phyloP scores from a whole-genome alignment of 1,139 yeast species.

The Kodamaea ohmeri region DNA sequence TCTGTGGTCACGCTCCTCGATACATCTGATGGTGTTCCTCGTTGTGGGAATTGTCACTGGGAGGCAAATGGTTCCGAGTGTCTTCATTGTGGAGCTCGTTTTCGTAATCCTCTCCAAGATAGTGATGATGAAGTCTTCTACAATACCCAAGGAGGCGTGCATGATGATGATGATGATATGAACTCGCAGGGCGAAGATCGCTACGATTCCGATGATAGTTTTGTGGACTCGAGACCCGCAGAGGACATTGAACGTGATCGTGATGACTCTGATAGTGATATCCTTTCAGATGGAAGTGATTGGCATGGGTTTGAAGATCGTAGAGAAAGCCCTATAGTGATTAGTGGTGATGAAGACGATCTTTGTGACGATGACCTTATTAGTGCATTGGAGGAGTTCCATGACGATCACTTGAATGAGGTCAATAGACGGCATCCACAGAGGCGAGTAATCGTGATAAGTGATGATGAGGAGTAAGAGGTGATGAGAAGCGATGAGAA shows the following conservation, averaged over 20 bases:
- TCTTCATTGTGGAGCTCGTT: slow-evolving; percentile 50
- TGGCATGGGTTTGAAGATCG: slow-evolving; percentile 16
- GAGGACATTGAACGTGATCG: slow-evolving; percentile 16
- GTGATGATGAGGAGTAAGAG: slow-evolving; percentile 16
- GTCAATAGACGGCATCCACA: slow-evolving; percentile 9
- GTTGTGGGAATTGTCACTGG: slow-evolving; percentile 84
- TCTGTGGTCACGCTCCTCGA: slow-evolving; percentile 53
- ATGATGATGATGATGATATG: slow-evolving; percentile 17
- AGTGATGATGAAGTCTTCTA: slow-evolving; percentile 20
- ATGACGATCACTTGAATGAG: slow-evolving; percentile 17
- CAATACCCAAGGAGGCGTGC: slow-evolving; percentile 21
- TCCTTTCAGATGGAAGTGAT: slow-evolving; percentile 9
- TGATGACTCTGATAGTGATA: slow-evolving; percentile 5
- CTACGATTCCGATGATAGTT: slow-evolving; percentile 26
- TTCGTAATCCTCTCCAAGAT: slow-evolving; percentile 29
- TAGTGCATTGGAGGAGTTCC: slow-evolving; percentile 19
- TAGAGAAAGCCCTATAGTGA: slow-evolving; percentile 12
- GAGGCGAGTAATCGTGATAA: slow-evolving; percentile 13
- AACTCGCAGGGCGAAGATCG: slow-evolving; percentile 12
- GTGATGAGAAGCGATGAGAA: neutral
- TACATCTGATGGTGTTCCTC: slow-evolving; percentile 70
- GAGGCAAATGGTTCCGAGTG: slow-evolving; percentile 62
- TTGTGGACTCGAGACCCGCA: slow-evolving; percentile 21
- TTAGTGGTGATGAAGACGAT: slow-evolving; percentile 16
- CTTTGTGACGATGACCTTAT: slow-evolving; percentile 16